Evolutionary conservation across 2,329 filamentous ascomycete species (phyloP).

Genomic region (Cladosporium cucumerinum): DNA sequence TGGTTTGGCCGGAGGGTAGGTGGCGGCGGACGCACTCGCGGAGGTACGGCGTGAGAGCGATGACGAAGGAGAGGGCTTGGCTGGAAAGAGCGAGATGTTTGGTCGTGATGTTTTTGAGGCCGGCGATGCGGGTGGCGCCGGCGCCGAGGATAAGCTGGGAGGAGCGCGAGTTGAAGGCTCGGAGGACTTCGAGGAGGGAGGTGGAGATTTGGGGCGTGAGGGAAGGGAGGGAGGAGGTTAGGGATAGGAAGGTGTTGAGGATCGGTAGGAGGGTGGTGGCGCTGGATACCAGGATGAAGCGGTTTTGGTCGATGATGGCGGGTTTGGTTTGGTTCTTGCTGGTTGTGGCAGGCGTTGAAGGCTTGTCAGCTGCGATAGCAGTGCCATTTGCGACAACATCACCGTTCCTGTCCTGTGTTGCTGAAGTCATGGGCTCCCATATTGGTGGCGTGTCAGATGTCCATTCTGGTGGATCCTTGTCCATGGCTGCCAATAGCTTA

Average conservation of each 20-base stretch:
- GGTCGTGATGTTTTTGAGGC: slow-evolving; percentile 92
- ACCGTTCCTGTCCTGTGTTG: slow-evolving; percentile 27
- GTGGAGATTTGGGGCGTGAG: slow-evolving; percentile 81
- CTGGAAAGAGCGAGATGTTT: slow-evolving; percentile 90
- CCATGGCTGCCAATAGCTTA: slow-evolving; percentile 66
- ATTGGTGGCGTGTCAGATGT: slow-evolving; percentile 51
- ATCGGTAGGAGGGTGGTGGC: slow-evolving; percentile 77
- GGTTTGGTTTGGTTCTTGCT: slow-evolving; percentile 28
- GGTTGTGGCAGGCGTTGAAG: slow-evolving; percentile 8
- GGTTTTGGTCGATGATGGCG: slow-evolving; percentile 78
- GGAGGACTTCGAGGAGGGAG: slow-evolving; percentile 78
- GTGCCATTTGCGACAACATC: slow-evolving; percentile 25
- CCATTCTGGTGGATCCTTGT: slow-evolving; percentile 67
- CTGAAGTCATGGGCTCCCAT: slow-evolving; percentile 43
- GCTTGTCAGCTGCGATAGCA: slow-evolving; percentile 13
- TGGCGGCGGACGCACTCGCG: slow-evolving; percentile 88
- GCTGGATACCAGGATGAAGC: slow-evolving; percentile 80
- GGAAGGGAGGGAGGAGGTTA: slow-evolving; percentile 80
- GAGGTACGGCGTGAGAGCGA: slow-evolving; percentile 81
- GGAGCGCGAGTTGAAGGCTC: slow-evolving; percentile 91
- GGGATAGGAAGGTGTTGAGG: slow-evolving; percentile 76
- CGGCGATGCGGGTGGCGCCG: slow-evolving; percentile 82
- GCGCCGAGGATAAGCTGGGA: slow-evolving; percentile 96
- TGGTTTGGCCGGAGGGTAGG: slow-evolving; percentile 39
- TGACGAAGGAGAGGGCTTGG: slow-evolving; percentile 83